Percentiles rank a stretch among this genome's conserved stretches.
phyloP scores from a whole-genome alignment of 1,139 yeast species.

The Oligophagozyma castellii region DNA sequence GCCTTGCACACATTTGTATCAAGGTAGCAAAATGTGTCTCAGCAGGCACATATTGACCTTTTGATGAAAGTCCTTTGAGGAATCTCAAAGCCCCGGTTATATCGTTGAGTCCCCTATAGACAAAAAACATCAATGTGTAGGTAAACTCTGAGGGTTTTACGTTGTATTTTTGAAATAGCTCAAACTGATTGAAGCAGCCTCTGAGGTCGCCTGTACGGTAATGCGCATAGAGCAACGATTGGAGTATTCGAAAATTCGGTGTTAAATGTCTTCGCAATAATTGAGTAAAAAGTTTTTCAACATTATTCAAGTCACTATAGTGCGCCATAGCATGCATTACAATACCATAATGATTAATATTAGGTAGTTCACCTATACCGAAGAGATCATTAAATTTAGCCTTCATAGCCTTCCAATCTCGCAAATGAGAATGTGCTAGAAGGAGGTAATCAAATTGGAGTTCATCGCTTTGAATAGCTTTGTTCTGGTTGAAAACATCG shows the following conservation, averaged over 20 bases:
- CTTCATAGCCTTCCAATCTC: slow-evolving; percentile 49
- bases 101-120: slow-evolving; percentile 29
- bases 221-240: slow-evolving; percentile 36
- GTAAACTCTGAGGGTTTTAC: slow-evolving; percentile 28
- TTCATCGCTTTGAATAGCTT: slow-evolving; percentile 9
- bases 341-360: slow-evolving; percentile 44
- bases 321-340: slow-evolving; percentile 51
- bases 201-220: slow-evolving; percentile 33
- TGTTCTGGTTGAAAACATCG: no score
- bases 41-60: slow-evolving; percentile 8
- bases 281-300: slow-evolving; percentile 39
- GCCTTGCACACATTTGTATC: slow-evolving; percentile 21
- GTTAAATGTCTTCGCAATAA: slow-evolving; percentile 32
- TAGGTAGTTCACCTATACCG: slow-evolving; percentile 43
- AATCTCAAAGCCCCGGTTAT: slow-evolving; percentile 30
- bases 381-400: slow-evolving; percentile 48
- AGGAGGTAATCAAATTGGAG: slow-evolving; percentile 33
- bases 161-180: slow-evolving; percentile 27
- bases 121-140: slow-evolving; percentile 31
- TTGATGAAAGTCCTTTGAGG: slow-evolving; percentile 26
- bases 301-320: slow-evolving; percentile 41
- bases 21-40: slow-evolving; percentile 22
- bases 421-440: slow-evolving; percentile 35
- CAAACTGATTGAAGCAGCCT: slow-evolving; percentile 33
- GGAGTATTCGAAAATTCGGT: slow-evolving; percentile 37